phyloP scores from a whole-genome alignment of 2,329 filamentous ascomycete species.

The Apiospora hydei region DNA sequence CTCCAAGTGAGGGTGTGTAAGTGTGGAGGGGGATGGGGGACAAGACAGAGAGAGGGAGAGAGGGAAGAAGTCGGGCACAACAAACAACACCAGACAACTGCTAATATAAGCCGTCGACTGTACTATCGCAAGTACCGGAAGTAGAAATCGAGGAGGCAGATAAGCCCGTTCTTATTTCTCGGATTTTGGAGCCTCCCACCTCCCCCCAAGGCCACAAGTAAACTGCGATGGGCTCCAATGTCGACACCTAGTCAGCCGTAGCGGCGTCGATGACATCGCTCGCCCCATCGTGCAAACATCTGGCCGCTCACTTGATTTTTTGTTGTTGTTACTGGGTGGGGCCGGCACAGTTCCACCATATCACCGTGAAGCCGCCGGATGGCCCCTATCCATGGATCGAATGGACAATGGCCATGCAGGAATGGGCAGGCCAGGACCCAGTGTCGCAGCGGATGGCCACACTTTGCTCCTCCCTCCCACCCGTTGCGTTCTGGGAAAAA shows the following conservation, averaged over 20 bases:
- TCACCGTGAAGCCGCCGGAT: conserved; percentile 32
- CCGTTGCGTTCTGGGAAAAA: not conserved
- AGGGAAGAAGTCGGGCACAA: not conserved
- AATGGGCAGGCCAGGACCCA: too few relatives aligned
- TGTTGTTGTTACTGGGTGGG: conserved; percentile 21
- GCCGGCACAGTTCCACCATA: conserved; percentile 30
- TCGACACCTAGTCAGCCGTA: not conserved
- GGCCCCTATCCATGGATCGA: conserved; percentile 4
- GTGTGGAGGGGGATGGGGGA: not conserved
- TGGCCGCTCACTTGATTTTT: conserved; percentile 14
- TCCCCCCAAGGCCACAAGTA: not conserved
- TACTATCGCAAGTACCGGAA: conserved; percentile 19
- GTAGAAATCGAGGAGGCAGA: conserved; percentile 1
- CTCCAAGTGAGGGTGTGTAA: not conserved
- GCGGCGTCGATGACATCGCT: conserved; percentile 23
- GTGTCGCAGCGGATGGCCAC: too few relatives aligned
- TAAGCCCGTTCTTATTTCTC: conserved; percentile 17
- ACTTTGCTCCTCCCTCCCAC: not conserved
- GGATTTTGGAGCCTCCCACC: not conserved
- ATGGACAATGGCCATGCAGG: too few relatives aligned
- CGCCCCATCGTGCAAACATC: conserved; percentile 16
- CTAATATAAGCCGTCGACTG: conserved; percentile 14
- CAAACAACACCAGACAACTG: conserved; percentile 12
- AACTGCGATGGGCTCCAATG: not conserved
- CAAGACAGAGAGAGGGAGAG: not conserved